Evolutionary conservation across 352 stramenopile genomes (phyloP).

Genomic region (Pythium rishiriense): DNA sequence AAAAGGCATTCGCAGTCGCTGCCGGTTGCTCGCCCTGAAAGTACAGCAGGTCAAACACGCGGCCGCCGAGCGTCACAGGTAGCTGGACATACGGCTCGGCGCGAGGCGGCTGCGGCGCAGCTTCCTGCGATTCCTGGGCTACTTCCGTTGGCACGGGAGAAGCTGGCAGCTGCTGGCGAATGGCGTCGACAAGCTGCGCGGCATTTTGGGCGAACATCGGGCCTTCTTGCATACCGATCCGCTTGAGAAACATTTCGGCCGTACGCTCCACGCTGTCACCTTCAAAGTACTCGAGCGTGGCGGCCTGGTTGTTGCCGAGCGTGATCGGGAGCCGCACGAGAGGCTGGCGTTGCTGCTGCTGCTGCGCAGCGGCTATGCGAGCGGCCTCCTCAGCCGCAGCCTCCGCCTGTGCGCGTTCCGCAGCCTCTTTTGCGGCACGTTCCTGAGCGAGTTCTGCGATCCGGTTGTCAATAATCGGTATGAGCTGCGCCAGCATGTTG

Average conservation of each 20-base stretch:
- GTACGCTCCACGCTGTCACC: conserved; percentile 70
- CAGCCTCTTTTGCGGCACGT: conserved; percentile 29
- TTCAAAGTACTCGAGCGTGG: conserved; percentile 66
- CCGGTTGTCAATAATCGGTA: conserved; percentile 58
- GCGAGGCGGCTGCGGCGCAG: conserved; percentile 5
- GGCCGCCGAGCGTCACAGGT: conserved; percentile 56
- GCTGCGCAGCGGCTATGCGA: not conserved
- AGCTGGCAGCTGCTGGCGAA: conserved; percentile 35
- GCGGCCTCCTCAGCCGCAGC: conserved; percentile 18
- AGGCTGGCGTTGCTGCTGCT: conserved; percentile 28
- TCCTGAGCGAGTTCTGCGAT: conserved; percentile 47
- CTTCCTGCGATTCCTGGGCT: conserved; percentile 19
- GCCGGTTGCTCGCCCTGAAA: conserved; percentile 58
- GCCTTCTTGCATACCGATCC: conserved; percentile 46
- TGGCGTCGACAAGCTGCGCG: conserved; percentile 38
- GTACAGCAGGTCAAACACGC: conserved; percentile 65
- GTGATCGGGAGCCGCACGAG: conserved; percentile 52
- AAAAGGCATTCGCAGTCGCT: conserved; percentile 66
- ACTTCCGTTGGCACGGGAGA: conserved; percentile 1
- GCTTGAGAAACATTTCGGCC: conserved; percentile 60
- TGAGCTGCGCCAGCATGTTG: conserved; percentile 47
- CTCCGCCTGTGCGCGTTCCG: conserved; percentile 4
- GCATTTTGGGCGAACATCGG: conserved; percentile 45
- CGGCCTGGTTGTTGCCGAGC: conserved; percentile 47
- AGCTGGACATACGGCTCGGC: conserved; percentile 48